Evolutionary conservation across 495 filamentous ascomycete genomes (phyloP), one percentile per base, ranked within the genome.

Genomic region (Lepraria neglecta): DNA sequence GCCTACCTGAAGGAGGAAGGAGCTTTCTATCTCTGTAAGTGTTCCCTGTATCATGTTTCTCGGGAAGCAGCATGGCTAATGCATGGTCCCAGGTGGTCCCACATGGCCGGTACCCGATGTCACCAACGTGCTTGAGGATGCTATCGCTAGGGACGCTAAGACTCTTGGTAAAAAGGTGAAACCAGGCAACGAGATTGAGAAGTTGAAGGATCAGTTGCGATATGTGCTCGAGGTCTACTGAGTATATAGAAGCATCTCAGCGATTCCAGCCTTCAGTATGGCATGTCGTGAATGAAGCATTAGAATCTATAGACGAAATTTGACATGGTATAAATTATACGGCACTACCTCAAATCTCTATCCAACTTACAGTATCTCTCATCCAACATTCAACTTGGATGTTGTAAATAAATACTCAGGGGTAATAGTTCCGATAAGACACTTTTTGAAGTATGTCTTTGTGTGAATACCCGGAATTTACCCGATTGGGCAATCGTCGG

Each of bases 41-140:
- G 17, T 5, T 54, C 33, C 17, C 35, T n/a, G 51, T 15, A 15
- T 7, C 43, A n/a, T 40, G 15, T 45, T 1, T 30, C 6, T 30
- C 9, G 1, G 43, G 30, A 21, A 24, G 11, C 5, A n/a, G 43
- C 24, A 5, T 28, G 28, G 14, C 35, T 52, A 35, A 59, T 45
- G 38, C 27, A 7, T 28, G 14, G 38, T 1, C 7, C 19, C 33
- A 63, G 59, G 63, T 70, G 94, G 94, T 53, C 94, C 94, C 19
- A 97, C 94, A 19, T 97, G 95, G 95, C 94, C 94, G 10, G 94
- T 98, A 47, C 95, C 94, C n/a, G 95, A 98, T 76, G 94, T 98
- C 28, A 96, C 91, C 11, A 85, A 84, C 54, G 94, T 97, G 63
- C 74, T 98, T 62, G 82, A 96, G 78, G 94, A 97, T 78, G 94